phyloP scores from a whole-genome alignment of 768 basidiomycete species.

The Hygrocybe coccinea region DNA sequence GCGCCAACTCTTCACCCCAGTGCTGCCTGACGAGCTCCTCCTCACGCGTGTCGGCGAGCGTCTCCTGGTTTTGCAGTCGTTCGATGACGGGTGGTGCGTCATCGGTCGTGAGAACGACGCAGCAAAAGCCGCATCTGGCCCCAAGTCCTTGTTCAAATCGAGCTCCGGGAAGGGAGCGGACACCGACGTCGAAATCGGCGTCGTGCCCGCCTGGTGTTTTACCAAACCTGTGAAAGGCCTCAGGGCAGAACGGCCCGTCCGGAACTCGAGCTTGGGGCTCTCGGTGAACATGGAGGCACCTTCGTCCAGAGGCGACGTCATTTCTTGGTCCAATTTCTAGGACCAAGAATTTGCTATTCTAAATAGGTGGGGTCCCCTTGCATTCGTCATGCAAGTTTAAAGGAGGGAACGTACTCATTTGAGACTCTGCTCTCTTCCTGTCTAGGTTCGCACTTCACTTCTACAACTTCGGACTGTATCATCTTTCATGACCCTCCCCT shows the following conservation, averaged over 20 bases:
- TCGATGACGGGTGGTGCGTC: constrained; percentile 79
- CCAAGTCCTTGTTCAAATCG: constrained; percentile 40
- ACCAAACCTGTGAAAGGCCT: constrained; percentile 56
- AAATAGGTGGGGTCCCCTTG: not conserved
- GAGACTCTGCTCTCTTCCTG: too few species aligned
- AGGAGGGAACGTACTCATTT: too few species aligned
- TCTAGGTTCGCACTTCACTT: too few species aligned
- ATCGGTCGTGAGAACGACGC: constrained; percentile 48
- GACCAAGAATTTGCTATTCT: not conserved
- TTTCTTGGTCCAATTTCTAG: constrained; percentile 73
- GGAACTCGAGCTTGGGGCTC: constrained; percentile 59
- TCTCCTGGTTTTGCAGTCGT: constrained; percentile 58
- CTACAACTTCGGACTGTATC: too few species aligned
- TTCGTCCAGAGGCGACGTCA: constrained; percentile 44
- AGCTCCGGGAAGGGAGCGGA: constrained; percentile 14
- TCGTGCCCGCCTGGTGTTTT: constrained; percentile 77
- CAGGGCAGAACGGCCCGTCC: constrained; percentile 57
- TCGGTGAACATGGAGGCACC: constrained; percentile 49
- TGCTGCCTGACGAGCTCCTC: constrained; percentile 71
- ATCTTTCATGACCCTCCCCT: too few species aligned
- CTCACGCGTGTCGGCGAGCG: constrained; percentile 50
- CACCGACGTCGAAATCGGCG: constrained; percentile 57
- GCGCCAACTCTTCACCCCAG: constrained; percentile 60
- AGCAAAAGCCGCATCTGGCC: constrained; percentile 18
- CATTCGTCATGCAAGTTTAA: too few species aligned